Conservation (phyloP, 768 basidiomycete genomes). For the Tricholoma hemisulphureum region DNA sequence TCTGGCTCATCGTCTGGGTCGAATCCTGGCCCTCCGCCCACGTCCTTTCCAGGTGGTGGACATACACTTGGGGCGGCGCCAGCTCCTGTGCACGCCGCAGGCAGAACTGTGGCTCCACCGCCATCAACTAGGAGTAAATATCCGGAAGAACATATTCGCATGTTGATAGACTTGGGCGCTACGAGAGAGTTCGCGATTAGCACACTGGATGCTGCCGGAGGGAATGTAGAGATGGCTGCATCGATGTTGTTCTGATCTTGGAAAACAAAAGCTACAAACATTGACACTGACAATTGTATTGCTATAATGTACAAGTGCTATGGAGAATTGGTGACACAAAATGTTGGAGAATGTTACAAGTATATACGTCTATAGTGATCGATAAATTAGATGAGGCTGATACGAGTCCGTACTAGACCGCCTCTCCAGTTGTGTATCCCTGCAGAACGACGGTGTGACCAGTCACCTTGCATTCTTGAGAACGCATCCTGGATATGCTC, state of each 20-base stretch:
- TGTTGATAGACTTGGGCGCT: conserved; percentile 76
- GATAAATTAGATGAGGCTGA: conserved; percentile 65
- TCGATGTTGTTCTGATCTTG: conserved; percentile 69
- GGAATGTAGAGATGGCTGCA: conserved; percentile 86
- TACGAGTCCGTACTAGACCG: conserved; percentile 73
- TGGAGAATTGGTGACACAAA: conserved; percentile 18
- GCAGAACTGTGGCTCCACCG: conserved; percentile 21
- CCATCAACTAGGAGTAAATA: conserved; percentile 30
- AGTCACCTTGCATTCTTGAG: conserved; percentile 83
- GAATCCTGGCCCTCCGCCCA: conserved; percentile 12
- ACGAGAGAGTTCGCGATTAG: conserved; percentile 74
- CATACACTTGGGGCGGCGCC: conserved; percentile 54
- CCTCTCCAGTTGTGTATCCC: conserved; percentile 91
- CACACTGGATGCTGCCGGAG: conserved; percentile 73
- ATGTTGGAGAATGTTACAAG: conserved; percentile 13
- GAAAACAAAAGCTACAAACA: background rate
- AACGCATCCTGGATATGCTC: conserved; percentile 93
- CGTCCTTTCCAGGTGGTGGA: conserved; percentile 69
- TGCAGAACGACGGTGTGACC: conserved; percentile 76
- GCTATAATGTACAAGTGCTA: conserved; percentile 25
- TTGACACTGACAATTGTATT: conserved; percentile 16
- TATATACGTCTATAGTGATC: conserved; percentile 1
- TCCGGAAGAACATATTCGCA: conserved; percentile 61
- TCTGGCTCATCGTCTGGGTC: conserved; percentile 16
- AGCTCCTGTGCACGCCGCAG: conserved; percentile 19